A percentile compares a stretch with the other conserved stretches of the same genome.
Evolutionary conservation across 768 basidiomycete species (phyloP).

Genomic region (Boletus tomentosulus): DNA sequence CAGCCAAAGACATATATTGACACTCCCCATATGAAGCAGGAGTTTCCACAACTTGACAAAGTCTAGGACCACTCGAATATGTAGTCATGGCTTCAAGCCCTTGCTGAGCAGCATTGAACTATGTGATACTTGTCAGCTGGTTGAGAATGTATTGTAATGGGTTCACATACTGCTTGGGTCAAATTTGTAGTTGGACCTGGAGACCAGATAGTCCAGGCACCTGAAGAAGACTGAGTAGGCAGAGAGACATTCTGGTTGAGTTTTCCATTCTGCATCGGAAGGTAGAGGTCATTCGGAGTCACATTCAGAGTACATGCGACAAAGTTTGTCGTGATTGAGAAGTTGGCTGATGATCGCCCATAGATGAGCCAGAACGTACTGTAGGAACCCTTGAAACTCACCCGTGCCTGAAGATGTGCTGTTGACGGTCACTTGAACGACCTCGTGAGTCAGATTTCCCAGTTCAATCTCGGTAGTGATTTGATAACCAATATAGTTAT

Average conservation of each 20-base stretch:
- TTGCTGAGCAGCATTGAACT: background rate
- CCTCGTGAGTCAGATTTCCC: background rate
- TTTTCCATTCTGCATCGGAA: conserved; percentile 4
- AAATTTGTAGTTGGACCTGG: background rate
- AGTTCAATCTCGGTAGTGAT: background rate
- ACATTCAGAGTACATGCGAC: conserved; percentile 6
- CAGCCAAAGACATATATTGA: background rate
- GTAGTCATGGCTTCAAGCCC: background rate
- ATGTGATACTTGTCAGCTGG: background rate
- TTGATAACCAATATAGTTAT: background rate
- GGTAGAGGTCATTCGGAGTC: background rate
- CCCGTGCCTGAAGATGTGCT: background rate
- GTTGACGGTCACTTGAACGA: background rate
- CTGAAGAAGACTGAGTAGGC: too few species aligned
- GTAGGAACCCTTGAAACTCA: background rate
- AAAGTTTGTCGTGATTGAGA: background rate
- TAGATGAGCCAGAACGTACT: too few species aligned
- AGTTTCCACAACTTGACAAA: background rate
- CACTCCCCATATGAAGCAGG: background rate
- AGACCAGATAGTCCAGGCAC: conserved; percentile 6
- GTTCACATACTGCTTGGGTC: background rate
- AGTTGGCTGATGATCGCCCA: too few species aligned
- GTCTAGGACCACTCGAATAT: background rate
- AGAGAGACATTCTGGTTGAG: too few species aligned
- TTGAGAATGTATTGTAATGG: too few species aligned